Evolutionary conservation across 2,329 filamentous ascomycete genomes (phyloP).

Genomic region (Fusarium sp.): DNA sequence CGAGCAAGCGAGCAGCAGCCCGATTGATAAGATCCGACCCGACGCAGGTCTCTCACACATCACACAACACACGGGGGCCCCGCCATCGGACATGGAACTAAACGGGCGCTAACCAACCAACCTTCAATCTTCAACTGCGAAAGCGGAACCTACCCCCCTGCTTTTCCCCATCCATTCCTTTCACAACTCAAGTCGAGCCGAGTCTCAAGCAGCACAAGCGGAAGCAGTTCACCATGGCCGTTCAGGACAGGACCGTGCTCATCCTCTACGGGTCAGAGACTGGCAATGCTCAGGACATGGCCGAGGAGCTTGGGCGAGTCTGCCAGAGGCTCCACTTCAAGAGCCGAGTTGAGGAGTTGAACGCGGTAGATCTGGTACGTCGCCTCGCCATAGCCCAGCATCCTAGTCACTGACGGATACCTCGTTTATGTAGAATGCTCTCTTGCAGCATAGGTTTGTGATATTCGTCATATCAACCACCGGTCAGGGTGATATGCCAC

Average conservation of each 20-base stretch:
- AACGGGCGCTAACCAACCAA: conserved; percentile 31
- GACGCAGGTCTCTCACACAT: conserved; percentile 14
- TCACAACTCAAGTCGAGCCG: background rate
- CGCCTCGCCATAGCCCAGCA: background rate
- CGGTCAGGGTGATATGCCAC: conserved; percentile 92
- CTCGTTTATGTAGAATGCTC: conserved; percentile 56
- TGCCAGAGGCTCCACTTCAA: conserved; percentile 83
- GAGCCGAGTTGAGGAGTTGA: conserved; percentile 80
- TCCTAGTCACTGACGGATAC: conserved; percentile 16
- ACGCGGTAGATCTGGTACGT: conserved; percentile 80
- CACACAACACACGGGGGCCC: conserved; percentile 20
- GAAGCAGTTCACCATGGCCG: conserved; percentile 40
- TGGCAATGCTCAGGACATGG: conserved; percentile 91
- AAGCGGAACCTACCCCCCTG: conserved; percentile 7
- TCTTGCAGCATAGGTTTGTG: conserved; percentile 68
- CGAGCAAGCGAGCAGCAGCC: background rate
- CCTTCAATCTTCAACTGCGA: conserved; percentile 11
- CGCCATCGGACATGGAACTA: conserved; percentile 39
- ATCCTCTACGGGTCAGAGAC: conserved; percentile 96
- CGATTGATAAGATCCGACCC: conserved; percentile 40
- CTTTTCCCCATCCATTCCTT: background rate
- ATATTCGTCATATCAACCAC: conserved; percentile 92
- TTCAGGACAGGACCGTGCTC: conserved; percentile 62
- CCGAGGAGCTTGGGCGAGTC: conserved; percentile 82
- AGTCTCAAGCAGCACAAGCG: background rate